Evolutionary conservation across 164 flowering plant genomes (phyloP).

Genomic region (Dillenia turbinata): DNA sequence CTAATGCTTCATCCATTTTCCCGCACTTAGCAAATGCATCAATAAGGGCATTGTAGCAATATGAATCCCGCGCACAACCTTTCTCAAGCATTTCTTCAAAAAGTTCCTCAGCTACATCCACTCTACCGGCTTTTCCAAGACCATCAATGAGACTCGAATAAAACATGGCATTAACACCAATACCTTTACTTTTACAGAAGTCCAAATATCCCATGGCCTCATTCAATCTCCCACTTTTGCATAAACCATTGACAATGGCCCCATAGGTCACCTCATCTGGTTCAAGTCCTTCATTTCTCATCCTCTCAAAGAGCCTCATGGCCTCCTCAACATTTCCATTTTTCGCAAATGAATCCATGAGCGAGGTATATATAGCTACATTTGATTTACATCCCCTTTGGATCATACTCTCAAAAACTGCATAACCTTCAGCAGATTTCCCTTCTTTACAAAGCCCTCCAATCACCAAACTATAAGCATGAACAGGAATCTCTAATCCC

Average conservation of each 20-base stretch:
- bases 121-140: constrained; percentile 78
- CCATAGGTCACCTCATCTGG: constrained; percentile 87
- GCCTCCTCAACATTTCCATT: constrained; percentile 56
- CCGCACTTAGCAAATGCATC: constrained; percentile 70
- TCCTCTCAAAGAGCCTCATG: constrained; percentile 55
- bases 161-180: constrained; percentile 53
- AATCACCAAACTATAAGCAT: constrained; percentile 84
- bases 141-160: constrained; percentile 89
- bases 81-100: constrained; percentile 76
- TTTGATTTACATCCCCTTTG: constrained; percentile 49
- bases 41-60: constrained; percentile 85
- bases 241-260: constrained; percentile 63
- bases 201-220: constrained; percentile 62
- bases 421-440: constrained; percentile 53
- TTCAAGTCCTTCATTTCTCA: constrained; percentile 70
- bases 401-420: constrained; percentile 61
- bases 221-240: constrained; percentile 70
- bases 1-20: constrained; percentile 67
- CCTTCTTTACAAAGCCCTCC: constrained; percentile 76
- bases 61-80: constrained; percentile 78
- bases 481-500: constrained; percentile 68
- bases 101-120: constrained; percentile 68
- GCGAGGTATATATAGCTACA: constrained; percentile 76
- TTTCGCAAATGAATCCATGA: constrained; percentile 72
- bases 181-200: constrained; percentile 36